A percentile compares a stretch with the other conserved stretches of the same genome.
Evolutionary conservation across 2,329 filamentous ascomycete genomes (phyloP).

Genomic region (Pseudogymnoascus sp.): DNA sequence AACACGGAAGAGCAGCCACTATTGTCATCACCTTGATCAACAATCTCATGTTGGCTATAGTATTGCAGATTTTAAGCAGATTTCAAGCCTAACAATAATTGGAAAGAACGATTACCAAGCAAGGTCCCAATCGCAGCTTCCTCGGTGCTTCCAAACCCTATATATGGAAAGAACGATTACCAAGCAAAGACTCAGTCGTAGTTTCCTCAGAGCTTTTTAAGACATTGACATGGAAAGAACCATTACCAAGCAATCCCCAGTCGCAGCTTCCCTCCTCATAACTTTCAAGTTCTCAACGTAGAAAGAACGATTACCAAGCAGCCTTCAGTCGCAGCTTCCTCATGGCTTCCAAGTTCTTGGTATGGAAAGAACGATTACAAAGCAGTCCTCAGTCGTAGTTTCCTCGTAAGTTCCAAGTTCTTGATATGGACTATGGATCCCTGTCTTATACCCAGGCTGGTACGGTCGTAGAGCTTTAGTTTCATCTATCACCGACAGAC

Average conservation of each 20-base stretch:
- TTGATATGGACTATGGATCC: neutral
- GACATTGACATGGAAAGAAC: too few species aligned
- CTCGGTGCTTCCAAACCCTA: neutral
- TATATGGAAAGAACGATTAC: too few species aligned
- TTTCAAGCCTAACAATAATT: neutral
- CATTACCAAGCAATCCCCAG: too few species aligned
- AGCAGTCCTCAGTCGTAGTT: neutral
- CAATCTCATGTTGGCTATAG: neutral
- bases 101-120: neutral
- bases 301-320: too few species aligned
- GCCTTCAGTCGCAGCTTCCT: too few species aligned
- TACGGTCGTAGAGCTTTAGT: neutral
- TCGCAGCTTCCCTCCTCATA: too few species aligned
- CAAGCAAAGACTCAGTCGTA: too few species aligned
- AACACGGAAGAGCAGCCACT: neutral
- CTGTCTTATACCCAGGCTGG: neutral
- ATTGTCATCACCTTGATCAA: neutral
- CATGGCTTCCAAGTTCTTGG: neutral
- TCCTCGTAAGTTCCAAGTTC: neutral
- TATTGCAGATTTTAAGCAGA: neutral
- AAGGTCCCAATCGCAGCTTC: neutral
- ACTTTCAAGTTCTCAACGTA: too few species aligned
- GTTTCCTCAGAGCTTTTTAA: too few species aligned
- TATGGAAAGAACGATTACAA: neutral
- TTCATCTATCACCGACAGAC: neutral